Evolutionary conservation across 805 yeast genomes (phyloP).

Genomic region (Starmerella geochares): DNA sequence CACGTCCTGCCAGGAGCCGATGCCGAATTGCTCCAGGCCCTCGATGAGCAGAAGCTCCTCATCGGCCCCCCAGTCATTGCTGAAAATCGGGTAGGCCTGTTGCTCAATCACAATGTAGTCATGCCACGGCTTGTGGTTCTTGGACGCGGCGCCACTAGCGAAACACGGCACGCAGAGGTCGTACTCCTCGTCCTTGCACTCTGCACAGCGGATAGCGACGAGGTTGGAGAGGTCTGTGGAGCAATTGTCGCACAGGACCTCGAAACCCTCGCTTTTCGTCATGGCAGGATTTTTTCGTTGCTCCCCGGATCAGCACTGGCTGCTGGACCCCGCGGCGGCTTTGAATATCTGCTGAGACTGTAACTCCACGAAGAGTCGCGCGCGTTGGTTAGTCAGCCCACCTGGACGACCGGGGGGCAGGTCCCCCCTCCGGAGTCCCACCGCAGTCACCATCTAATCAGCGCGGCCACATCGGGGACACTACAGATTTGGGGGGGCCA

Average conservation of each 20-base stretch:
- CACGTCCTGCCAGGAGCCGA: slow-evolving; percentile 98
- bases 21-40: slow-evolving; percentile 81
- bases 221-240: slow-evolving; percentile 91
- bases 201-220: slow-evolving; percentile 84
- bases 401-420: no score
- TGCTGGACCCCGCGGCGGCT: slow-evolving; percentile 1
- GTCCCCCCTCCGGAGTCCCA: no score
- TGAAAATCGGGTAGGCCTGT: slow-evolving; percentile 86
- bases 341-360: neutral
- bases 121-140: slow-evolving; percentile 88
- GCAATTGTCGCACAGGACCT: slow-evolving; percentile 71
- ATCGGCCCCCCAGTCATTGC: slow-evolving; percentile 94
- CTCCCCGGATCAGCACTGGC: slow-evolving; percentile 2
- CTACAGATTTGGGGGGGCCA: no score
- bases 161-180: slow-evolving; percentile 98
- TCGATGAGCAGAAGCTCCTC: slow-evolving; percentile 82
- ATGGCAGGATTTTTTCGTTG: slow-evolving; percentile 3
- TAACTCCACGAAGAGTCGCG: slow-evolving; percentile 3
- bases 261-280: slow-evolving; percentile 23
- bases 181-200: slow-evolving; percentile 63
- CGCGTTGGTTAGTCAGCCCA: slow-evolving; percentile 6
- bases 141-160: slow-evolving; percentile 68
- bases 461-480: no score
- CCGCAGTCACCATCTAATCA: no score
- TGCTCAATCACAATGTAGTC: slow-evolving; percentile 88